Percentiles rank a stretch among this genome's conserved stretches.
Conservation (phyloP, 495 filamentous ascomycete species). For the Xylaria grammica region DNA sequence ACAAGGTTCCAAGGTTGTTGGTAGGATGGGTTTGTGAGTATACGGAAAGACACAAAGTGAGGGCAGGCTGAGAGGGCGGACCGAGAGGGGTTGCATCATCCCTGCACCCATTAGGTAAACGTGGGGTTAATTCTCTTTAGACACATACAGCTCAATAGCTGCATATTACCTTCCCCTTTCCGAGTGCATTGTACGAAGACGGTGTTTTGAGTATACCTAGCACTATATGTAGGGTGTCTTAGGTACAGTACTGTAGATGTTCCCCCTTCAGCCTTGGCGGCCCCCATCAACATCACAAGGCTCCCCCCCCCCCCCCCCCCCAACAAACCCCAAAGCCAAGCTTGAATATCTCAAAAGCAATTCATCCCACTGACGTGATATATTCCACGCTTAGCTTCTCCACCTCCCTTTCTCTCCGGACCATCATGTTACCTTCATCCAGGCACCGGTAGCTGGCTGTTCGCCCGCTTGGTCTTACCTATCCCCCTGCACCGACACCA, state of each 20-base stretch:
- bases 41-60: too few species aligned
- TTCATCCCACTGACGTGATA: constrained; percentile 4
- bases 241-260: too few species aligned
- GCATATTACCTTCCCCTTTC: too few species aligned
- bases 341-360: background rate
- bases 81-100: too few species aligned
- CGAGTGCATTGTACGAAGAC: too few species aligned
- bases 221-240: background rate
- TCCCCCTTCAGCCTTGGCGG: constrained; percentile 31
- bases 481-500: constrained; percentile 2
- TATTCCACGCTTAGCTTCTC: background rate
- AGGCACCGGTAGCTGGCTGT: constrained; percentile 16
- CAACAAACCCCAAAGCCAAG: background rate
- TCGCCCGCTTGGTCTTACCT: background rate
- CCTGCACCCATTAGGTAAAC: background rate
- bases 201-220: too few species aligned
- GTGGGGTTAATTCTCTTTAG: background rate
- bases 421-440: constrained; percentile 11
- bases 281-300: constrained; percentile 25
- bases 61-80: too few species aligned
- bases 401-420: background rate
- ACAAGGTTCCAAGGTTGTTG: too few species aligned
- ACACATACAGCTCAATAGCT: too few species aligned
- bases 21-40: too few species aligned
- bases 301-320: background rate